Evolutionary conservation across 2,329 filamentous ascomycete species (phyloP), one percentile per base, ranked within the genome.

Genomic region (Diaporthe helianthi): DNA sequence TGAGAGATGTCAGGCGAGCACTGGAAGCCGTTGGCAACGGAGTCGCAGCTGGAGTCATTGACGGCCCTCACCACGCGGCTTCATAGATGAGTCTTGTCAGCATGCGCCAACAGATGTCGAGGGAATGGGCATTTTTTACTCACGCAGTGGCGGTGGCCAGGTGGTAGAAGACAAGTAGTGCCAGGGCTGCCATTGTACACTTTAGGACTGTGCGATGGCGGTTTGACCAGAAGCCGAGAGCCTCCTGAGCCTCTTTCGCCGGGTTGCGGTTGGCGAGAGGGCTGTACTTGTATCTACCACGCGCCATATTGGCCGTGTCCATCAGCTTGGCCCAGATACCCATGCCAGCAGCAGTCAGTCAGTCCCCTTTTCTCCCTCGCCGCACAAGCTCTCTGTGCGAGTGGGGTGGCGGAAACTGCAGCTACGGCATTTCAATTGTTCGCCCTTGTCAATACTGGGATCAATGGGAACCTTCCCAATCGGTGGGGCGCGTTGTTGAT

Each of bases 1-100:
- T 89, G 91, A 1, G 89, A 88, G 53, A 90, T 85, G 38, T 85
- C 78, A 4, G 86, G 79, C 58, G 84, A 83, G 79, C 92, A 94
- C 72, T 87, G 85, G 78, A 89, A 92, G 69, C 90, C 90, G 46
- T 81, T 72, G 51, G 84, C 76, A 44, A 86, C 79, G 7, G 82
- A 84, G 76, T 88, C 86, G 79, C 88, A 90, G 71, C 55, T 68
- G 49, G 46, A 46, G 51, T 55, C 69, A n/a, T 61, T 63, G 22
- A 69, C 46, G 55, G 55, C 71, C 54, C 68, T 72, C 69, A 64
- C 55, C 61, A 66, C 61, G 13, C 38, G 66, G 5, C 60, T 72
- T 58, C n/a, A n/a, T n/a, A 46, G 49, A 9, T 22, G 12, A 10
- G 5, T 4, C 2, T 44, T 51, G 71, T 54, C 69, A 71, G 31